Percentiles rank a stretch among this genome's conserved stretches.
Evolutionary conservation across 2,329 filamentous ascomycete species (phyloP).

Genomic region (Sporothrix humicola): DNA sequence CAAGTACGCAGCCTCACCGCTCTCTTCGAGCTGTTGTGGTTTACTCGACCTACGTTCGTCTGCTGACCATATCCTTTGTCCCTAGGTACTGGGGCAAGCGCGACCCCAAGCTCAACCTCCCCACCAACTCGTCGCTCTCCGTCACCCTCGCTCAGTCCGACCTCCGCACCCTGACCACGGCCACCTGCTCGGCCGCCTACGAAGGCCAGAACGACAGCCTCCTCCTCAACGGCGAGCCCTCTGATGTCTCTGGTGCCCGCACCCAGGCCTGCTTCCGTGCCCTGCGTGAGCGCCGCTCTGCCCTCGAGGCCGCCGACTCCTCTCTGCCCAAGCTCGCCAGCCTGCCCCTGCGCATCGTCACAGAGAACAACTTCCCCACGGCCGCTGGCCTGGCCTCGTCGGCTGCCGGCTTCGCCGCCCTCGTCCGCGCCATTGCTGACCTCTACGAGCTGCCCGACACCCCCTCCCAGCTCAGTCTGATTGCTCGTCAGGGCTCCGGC

Average conservation of each 20-base stretch:
- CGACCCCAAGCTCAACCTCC: constrained; percentile 89
- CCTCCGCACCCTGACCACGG: constrained; percentile 93
- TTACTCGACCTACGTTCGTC: neutral
- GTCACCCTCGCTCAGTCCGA: constrained; percentile 95
- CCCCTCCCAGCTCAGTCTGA: constrained; percentile 81
- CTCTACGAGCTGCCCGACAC: constrained; percentile 84
- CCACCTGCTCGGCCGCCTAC: constrained; percentile 81
- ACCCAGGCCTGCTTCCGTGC: constrained; percentile 95
- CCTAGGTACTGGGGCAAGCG: constrained; percentile 90
- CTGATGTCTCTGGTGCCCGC: constrained; percentile 85
- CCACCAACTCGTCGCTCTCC: constrained; percentile 96
- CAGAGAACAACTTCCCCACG: constrained; percentile 98
- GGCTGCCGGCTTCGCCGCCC: constrained; percentile 70
- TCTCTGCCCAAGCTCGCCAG: constrained; percentile 81
- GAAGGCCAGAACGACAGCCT: constrained; percentile 67
- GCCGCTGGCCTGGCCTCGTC: constrained; percentile 85
- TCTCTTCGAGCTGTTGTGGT: constrained; percentile 15
- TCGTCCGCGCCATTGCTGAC: constrained; percentile 86
- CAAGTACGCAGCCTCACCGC: constrained; percentile 65
- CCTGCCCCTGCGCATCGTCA: constrained; percentile 82
- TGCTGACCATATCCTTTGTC: constrained; percentile 50
- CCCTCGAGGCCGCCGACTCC: constrained; percentile 73
- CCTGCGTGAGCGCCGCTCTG: constrained; percentile 76
- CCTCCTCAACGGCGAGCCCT: constrained; percentile 79
- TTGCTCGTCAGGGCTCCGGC: constrained; percentile 92